phyloP scores from a whole-genome alignment of 75 land plant species.

The Selaginella moellendorffii region DNA sequence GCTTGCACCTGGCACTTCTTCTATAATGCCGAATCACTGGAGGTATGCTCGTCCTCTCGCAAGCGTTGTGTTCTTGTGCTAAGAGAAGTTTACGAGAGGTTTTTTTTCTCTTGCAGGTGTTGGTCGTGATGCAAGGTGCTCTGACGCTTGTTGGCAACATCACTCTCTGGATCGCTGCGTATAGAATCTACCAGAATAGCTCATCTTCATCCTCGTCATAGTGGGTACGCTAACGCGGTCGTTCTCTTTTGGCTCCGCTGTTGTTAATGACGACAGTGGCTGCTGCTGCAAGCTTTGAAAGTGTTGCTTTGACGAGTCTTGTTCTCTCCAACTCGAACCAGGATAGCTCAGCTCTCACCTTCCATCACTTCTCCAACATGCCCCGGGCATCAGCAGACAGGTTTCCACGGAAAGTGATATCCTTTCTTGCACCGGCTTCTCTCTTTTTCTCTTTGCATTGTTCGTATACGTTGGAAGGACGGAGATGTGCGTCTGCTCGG shows the following conservation, averaged over 20 bases:
- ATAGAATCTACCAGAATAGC: conserved; percentile 51
- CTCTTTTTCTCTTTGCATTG: too few relatives aligned
- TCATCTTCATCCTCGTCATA: conserved; percentile 15
- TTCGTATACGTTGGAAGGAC: too few relatives aligned
- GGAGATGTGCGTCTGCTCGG: too few relatives aligned
- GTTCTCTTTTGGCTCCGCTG: background rate
- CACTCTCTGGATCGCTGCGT: conserved; percentile 92
- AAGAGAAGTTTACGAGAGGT: conserved; percentile 30
- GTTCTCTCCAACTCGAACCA: too few relatives aligned
- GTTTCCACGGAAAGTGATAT: too few relatives aligned
- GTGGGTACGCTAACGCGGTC: background rate
- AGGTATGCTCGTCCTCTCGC: conserved; percentile 31
- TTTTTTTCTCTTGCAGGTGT: conserved; percentile 27
- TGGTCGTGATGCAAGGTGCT: conserved; percentile 81
- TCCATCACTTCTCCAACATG: background rate
- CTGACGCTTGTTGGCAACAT: conserved; percentile 75
- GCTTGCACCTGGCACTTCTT: conserved; percentile 99
- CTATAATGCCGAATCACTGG: conserved; percentile 86
- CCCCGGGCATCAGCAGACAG: too few relatives aligned
- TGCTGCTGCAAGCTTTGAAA: background rate
- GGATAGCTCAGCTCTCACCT: too few relatives aligned
- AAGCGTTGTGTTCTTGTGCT: background rate
- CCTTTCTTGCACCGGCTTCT: too few relatives aligned
- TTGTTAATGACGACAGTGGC: background rate
- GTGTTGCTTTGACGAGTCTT: background rate